Evolutionary conservation across 805 yeast genomes (phyloP).

Genomic region (Ogataea neopini): DNA sequence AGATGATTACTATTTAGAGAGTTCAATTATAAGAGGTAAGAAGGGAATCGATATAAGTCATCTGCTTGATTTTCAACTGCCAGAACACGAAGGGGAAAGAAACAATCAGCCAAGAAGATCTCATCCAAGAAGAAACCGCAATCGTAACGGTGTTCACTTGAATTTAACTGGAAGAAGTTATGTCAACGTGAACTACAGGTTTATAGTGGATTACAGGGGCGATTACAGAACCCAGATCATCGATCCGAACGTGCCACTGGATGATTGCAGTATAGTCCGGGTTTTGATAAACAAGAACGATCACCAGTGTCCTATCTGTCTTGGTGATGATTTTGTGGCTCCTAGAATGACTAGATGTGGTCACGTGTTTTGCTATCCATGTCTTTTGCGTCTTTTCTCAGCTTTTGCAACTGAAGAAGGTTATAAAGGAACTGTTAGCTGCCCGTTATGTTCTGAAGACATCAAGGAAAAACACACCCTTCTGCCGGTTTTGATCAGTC

Average conservation of each 20-base stretch:
- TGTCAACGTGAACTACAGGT: slow-evolving; percentile 81
- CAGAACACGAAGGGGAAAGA: slow-evolving; percentile 32
- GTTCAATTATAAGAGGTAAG: slow-evolving; percentile 27
- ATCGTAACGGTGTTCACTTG: slow-evolving; percentile 37
- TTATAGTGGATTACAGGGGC: slow-evolving; percentile 68
- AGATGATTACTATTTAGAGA: slow-evolving; percentile 23
- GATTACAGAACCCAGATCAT: slow-evolving; percentile 56
- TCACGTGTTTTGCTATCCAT: slow-evolving; percentile 83
- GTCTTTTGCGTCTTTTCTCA: slow-evolving; percentile 71
- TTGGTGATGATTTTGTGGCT: slow-evolving; percentile 80
- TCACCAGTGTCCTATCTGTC: slow-evolving; percentile 85
- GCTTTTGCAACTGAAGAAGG: slow-evolving; percentile 41
- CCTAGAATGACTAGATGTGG: slow-evolving; percentile 97
- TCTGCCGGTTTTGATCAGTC: slow-evolving; percentile 61
- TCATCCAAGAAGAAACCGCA: slow-evolving; percentile 24
- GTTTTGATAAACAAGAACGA: slow-evolving; percentile 72
- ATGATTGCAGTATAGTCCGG: slow-evolving; percentile 60
- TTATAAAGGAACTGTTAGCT: slow-evolving; percentile 59
- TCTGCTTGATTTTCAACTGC: slow-evolving; percentile 57
- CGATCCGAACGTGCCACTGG: slow-evolving; percentile 77
- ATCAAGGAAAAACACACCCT: slow-evolving; percentile 55
- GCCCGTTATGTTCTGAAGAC: slow-evolving; percentile 76
- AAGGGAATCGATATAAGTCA: slow-evolving; percentile 53
- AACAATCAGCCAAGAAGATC: slow-evolving; percentile 10
- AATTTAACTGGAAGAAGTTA: slow-evolving; percentile 64